A percentile compares a stretch with the other conserved stretches of the same genome.
Evolutionary conservation across 2,329 filamentous ascomycete species (phyloP).

Genomic region (Juglanconis juglandina): DNA sequence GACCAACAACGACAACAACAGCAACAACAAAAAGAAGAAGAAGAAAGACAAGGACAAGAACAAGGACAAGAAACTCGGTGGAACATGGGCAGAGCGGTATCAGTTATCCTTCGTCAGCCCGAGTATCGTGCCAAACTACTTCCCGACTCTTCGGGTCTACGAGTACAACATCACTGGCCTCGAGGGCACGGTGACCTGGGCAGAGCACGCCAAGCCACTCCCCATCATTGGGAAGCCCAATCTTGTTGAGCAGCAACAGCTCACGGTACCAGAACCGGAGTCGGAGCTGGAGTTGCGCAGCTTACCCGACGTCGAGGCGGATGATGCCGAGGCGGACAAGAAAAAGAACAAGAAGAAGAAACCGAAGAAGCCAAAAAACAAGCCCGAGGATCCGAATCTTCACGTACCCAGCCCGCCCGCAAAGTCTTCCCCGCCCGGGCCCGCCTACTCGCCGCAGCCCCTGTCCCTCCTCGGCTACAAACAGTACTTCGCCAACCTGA

Average conservation of each 20-base stretch:
- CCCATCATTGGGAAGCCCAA: background rate
- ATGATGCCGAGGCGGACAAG: constrained; percentile 27
- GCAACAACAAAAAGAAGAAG: constrained; percentile 35
- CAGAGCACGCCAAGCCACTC: constrained; percentile 27
- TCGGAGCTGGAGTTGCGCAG: constrained; percentile 24
- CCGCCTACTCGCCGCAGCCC: constrained; percentile 83
- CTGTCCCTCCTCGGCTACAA: constrained; percentile 76
- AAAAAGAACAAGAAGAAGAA: constrained; percentile 41
- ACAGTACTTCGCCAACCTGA: constrained; percentile 95
- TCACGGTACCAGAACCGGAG: background rate
- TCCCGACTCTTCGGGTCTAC: constrained; percentile 82
- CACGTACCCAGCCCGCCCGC: constrained; percentile 69
- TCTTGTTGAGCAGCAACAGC: constrained; percentile 20
- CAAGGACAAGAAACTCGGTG: constrained; percentile 60
- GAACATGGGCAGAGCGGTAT: constrained; percentile 80
- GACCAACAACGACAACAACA: constrained; percentile 22
- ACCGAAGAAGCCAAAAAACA: constrained; percentile 34
- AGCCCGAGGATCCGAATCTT: constrained; percentile 57
- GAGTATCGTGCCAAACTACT: constrained; percentile 89
- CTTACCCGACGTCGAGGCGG: constrained; percentile 17
- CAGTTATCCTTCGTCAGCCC: constrained; percentile 76
- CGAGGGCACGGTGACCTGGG: constrained; percentile 52
- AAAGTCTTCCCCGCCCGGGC: constrained; percentile 71
- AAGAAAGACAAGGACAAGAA: constrained; percentile 33
- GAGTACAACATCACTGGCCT: constrained; percentile 89